Base-by-base conservation (phyloP, 805 yeast species). In the Ogataea salicorniae region DNA sequence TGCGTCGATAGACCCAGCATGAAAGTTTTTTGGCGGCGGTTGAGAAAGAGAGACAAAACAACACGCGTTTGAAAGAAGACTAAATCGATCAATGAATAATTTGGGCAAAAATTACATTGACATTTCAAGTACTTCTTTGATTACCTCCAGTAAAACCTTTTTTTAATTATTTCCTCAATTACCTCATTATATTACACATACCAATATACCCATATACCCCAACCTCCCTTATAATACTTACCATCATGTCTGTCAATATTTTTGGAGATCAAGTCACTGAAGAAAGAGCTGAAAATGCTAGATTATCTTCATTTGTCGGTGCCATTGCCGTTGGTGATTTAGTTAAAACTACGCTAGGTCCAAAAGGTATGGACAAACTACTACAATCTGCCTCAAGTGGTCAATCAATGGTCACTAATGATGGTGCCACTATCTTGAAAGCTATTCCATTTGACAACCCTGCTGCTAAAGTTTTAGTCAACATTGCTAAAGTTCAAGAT, bases 301-400 rank as follows among this genome's bases (percentile, higher is more conserved):
- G 99, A 74, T 75, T 92, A 73, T 87, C 97, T 6, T 89, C 99
- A 2, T 94, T 94, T 68, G 95, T 94, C 11, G 99, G 99, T 42
- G 99, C 99, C 55, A 92, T 94, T 64, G 99, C 99, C 37, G 99
- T 94, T 34, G 99, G 99, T 45, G 99, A 94, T 68, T 76, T 94
- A 51, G 99, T 92, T 41, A 92, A 92, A 68, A 75, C 90, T 31
- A 87, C 99, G 3, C 73, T 94, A 54, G 99, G 99, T 15, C 99
- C 99, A 52, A 92, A 94, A 64, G 99, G 99, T 53, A 92, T 94
- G 98, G 99, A 94, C 68, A 94, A 94, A 67, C 73, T 94, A 53
- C 73, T 94, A 52, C 96, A 89, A 62, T 83, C 95, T 55, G 87
- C 96, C 17, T 77, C 90, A 5, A 80, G 94, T 39, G 88, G 87